Percentiles rank a stretch among this genome's conserved stretches.
Evolutionary conservation across 2,329 filamentous ascomycete genomes (phyloP).

Genomic region (Diaporthe amygdali): DNA sequence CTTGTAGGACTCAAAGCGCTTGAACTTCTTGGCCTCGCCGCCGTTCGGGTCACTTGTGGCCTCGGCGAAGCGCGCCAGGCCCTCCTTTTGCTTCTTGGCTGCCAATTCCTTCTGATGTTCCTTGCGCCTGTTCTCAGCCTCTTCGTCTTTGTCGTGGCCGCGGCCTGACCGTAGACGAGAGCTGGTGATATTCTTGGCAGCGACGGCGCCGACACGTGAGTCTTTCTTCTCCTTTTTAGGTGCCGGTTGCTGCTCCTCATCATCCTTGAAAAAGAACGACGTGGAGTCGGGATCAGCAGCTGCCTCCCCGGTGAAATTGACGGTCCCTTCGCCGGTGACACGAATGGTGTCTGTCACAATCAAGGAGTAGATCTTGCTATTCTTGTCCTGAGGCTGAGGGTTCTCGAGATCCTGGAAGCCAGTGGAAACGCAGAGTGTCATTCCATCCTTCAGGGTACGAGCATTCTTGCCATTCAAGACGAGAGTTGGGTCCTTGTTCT

Average conservation of each 20-base stretch:
- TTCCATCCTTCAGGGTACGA: conserved; percentile 87
- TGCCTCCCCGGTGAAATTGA: conserved; percentile 93
- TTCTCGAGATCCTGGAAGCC: conserved; percentile 92
- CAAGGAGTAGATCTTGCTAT: conserved; percentile 86
- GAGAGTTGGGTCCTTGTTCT: conserved; percentile 84
- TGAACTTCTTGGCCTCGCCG: conserved; percentile 96
- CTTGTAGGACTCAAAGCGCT: conserved; percentile 99
- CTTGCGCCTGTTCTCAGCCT: conserved; percentile 83
- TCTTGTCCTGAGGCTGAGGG: conserved; percentile 84
- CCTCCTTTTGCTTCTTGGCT: conserved; percentile 86
- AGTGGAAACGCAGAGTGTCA: conserved; percentile 92
- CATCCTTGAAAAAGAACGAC: conserved; percentile 98
- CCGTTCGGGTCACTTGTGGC: conserved; percentile 86
- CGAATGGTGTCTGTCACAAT: conserved; percentile 93
- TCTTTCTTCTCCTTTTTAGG: conserved; percentile 94
- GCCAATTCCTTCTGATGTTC: conserved; percentile 92
- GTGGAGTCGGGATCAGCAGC: conserved; percentile 90
- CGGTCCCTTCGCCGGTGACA: conserved; percentile 72
- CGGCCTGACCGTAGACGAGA: conserved; percentile 91
- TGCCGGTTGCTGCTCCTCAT: conserved; percentile 83
- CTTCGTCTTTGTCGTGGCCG: conserved; percentile 80
- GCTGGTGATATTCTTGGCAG: conserved; percentile 93
- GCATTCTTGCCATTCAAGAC: conserved; percentile 86
- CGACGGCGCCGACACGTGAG: conserved; percentile 81
- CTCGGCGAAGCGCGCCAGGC: conserved; percentile 83